phyloP scores from a whole-genome alignment of 176 grass and related monocot species.

The Bonia amplexicaulis region DNA sequence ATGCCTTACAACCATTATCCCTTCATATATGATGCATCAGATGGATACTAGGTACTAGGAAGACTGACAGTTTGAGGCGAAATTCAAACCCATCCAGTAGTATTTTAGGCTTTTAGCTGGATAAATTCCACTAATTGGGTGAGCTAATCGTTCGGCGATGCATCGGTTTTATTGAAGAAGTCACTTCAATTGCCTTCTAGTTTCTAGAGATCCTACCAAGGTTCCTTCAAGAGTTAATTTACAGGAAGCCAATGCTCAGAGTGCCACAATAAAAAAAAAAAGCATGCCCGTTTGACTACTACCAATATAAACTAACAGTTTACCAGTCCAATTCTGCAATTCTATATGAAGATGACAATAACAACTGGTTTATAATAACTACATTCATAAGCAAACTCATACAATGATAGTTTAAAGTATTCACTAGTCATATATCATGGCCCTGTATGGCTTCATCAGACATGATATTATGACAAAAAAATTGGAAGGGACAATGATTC shows the following conservation, averaged over 20 bases:
- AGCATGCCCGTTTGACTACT: neutral
- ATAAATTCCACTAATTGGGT: neutral
- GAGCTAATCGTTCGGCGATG: neutral
- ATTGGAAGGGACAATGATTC: neutral
- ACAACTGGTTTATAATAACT: neutral
- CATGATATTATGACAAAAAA: neutral
- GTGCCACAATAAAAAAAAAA: neutral
- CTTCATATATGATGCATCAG: neutral
- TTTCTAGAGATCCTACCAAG: slow-evolving; percentile 8
- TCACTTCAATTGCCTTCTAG: neutral
- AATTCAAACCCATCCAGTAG: neutral
- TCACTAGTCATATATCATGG: neutral
- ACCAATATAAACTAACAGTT: neutral
- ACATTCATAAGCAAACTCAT: neutral
- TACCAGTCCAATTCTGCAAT: neutral
- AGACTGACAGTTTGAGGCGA: neutral
- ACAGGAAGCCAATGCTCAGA: neutral
- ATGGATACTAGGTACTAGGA: neutral
- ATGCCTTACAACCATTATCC: neutral
- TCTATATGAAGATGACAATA: slow-evolving; percentile 1
- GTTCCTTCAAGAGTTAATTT: neutral
- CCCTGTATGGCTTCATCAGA: neutral
- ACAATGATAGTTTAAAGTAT: neutral
- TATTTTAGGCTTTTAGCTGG: neutral
- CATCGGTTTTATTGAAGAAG: neutral